phyloP scores from a whole-genome alignment of 768 basidiomycete species.

The Austroboletus festivus region DNA sequence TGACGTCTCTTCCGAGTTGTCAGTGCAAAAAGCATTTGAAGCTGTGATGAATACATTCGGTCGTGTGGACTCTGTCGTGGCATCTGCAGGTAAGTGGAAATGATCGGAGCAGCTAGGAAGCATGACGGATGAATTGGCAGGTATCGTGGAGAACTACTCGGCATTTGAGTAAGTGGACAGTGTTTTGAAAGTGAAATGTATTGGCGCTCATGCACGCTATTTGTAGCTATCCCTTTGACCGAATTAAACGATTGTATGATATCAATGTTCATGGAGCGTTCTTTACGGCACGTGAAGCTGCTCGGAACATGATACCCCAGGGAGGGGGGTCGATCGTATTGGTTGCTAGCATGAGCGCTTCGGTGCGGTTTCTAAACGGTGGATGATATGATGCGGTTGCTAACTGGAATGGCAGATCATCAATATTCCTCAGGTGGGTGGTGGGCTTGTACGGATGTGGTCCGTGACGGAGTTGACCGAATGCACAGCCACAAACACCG shows the following conservation, averaged over 20 bases:
- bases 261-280: conserved; percentile 94
- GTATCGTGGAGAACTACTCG: conserved; percentile 84
- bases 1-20: conserved; percentile 81
- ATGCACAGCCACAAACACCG: conserved; percentile 74
- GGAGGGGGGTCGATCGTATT: conserved; percentile 81
- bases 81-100: conserved; percentile 69
- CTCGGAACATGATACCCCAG: conserved; percentile 82
- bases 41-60: conserved; percentile 63
- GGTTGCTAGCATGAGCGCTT: conserved; percentile 89
- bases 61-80: conserved; percentile 78
- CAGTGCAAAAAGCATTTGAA: conserved; percentile 71
- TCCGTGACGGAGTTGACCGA: background rate
- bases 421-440: conserved; percentile 78
- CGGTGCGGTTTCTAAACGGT: conserved; percentile 47
- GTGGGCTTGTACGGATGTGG: background rate
- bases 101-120: conserved; percentile 10
- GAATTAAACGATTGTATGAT: conserved; percentile 79
- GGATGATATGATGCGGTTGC: background rate
- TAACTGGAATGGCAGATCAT: conserved; percentile 54
- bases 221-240: conserved; percentile 80
- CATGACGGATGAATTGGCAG: conserved; percentile 34
- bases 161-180: conserved; percentile 73
- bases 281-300: conserved; percentile 95
- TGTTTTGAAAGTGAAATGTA: background rate
- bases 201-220: conserved; percentile 7